Base-by-base conservation (phyloP, 2,329 filamentous ascomycete species). In the Ceratocystis albifundus region DNA sequence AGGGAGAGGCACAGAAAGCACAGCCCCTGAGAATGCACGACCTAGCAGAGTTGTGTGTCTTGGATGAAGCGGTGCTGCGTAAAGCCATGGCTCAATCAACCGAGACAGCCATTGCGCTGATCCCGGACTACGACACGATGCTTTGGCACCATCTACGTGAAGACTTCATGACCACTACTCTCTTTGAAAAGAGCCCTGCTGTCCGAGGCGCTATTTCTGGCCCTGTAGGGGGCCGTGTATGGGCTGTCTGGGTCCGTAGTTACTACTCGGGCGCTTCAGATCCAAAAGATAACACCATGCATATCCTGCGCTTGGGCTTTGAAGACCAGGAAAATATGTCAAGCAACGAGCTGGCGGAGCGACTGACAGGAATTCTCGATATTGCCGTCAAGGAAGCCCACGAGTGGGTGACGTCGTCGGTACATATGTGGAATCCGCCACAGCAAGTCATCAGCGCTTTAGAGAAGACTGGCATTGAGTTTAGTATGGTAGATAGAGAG, bases 351-450 rank as follows among this genome's bases (percentile, higher is more conserved):
- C 77, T 87, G 59, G 74, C 75, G 0, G 75, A 77, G 17, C 80
- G 82, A 0, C 77, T 95, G 68, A 78, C 80, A 46, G 82, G 82
- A 2, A 80, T 96, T 30, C 73, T 96, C 57, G 75, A 77, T 53
- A 78, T 85, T 57, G 91, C 90, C 3, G 84, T 87, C 71, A 76
- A 76, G 7, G 85, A 95, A 75, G 92, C 92, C 1, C 76, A 79
- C 2, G 79, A 83, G 66, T 96, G 89, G 88, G 78, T 82, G 57
- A 84, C 90, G 76, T 79, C 80, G 50, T 80, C 84, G 59, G 83
- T 96, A 2, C 82, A 91, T 73, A 78, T 93, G 64, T 97, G 93
- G 93, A 96, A 94, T 72, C 91, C 92, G 0, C 82, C 81, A 3
- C 77, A 82, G 5, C 71, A 80, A 69, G 73, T 85, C 30, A 73